These are phyloP conservation scores for Pyrenula massariospora DNA, from an alignment of 495 filamentous ascomycete species.

Conservation along the genomic window DNA sequence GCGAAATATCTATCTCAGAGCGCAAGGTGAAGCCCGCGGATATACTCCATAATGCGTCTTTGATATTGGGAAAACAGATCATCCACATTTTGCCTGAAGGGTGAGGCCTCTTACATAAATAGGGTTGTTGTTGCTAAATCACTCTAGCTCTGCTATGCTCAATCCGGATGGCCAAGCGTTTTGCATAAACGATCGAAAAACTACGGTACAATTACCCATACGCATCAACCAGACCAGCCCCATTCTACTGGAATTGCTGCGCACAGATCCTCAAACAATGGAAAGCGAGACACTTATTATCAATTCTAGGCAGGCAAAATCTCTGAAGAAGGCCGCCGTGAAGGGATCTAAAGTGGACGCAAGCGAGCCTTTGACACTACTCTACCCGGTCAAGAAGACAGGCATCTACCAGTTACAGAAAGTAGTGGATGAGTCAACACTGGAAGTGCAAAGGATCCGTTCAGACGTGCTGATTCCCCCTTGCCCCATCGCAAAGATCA, in stretches of 20 bases:
- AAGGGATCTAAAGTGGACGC: constrained; percentile 33
- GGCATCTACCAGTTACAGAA: constrained; percentile 75
- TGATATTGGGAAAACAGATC: constrained; percentile 90
- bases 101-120: constrained; percentile 10
- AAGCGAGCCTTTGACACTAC: constrained; percentile 42
- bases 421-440: constrained; percentile 83
- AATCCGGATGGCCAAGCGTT: constrained; percentile 69
- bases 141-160: constrained; percentile 74
- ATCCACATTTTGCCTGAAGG: constrained; percentile 96
- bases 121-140: constrained; percentile 35
- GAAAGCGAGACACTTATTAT: constrained; percentile 68
- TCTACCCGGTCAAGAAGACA: constrained; percentile 61
- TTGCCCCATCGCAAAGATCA: constrained; percentile 70
- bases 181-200: constrained; percentile 57
- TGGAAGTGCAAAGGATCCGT: constrained; percentile 68
- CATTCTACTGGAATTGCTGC: constrained; percentile 70
- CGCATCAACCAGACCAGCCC: constrained; percentile 87
- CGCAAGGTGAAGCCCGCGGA: constrained; percentile 73
- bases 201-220: constrained; percentile 61
- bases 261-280: constrained; percentile 71
- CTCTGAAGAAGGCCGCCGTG: constrained; percentile 48
- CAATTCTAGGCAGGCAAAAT: constrained; percentile 55
- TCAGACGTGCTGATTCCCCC: constrained; percentile 70
- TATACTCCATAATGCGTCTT: constrained; percentile 78
- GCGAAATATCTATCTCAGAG: constrained; percentile 83